Conservation (phyloP, 768 basidiomycete genomes). For the Daedalea quercina region DNA sequence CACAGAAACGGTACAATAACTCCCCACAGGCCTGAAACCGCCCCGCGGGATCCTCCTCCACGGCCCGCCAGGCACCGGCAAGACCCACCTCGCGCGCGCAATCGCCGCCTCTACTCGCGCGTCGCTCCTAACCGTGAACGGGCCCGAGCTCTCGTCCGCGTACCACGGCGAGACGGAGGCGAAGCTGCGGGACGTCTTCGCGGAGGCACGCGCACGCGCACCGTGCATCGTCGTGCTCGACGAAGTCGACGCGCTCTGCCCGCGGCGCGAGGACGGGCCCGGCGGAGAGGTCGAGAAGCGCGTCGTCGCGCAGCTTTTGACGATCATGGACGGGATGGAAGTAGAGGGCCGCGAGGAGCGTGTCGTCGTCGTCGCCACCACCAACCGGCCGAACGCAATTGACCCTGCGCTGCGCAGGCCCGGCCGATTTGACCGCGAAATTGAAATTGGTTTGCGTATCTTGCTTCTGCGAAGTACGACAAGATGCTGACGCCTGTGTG, state of each 20-base stretch:
- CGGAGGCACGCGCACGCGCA: constrained; percentile 69
- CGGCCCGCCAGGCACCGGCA: constrained; percentile 96
- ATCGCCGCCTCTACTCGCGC: constrained; percentile 85
- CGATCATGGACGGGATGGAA: constrained; percentile 88
- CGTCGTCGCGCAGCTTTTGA: constrained; percentile 91
- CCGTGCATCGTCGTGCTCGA: constrained; percentile 95
- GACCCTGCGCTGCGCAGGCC: constrained; percentile 89
- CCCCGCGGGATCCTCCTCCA: constrained; percentile 93
- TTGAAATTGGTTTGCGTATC: constrained; percentile 73
- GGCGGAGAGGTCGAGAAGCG: constrained; percentile 95
- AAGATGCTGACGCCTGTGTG: background rate
- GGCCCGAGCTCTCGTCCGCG: constrained; percentile 90
- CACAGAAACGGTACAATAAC: background rate
- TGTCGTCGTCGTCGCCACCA: constrained; percentile 94
- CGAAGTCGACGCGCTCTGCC: constrained; percentile 93
- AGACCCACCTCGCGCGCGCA: constrained; percentile 92
- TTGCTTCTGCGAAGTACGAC: background rate
- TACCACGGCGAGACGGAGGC: constrained; percentile 98
- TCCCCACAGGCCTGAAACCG: constrained; percentile 69
- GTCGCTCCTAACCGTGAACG: constrained; percentile 89
- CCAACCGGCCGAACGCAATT: constrained; percentile 92
- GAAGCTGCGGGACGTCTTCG: constrained; percentile 83
- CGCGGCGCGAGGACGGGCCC: constrained; percentile 80
- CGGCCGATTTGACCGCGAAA: constrained; percentile 89
- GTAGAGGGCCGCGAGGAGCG: constrained; percentile 36